Percentiles rank a stretch among this genome's conserved stretches.
Conservation (phyloP, 2,329 filamentous ascomycete species). For the Colletotrichum godetiae region DNA sequence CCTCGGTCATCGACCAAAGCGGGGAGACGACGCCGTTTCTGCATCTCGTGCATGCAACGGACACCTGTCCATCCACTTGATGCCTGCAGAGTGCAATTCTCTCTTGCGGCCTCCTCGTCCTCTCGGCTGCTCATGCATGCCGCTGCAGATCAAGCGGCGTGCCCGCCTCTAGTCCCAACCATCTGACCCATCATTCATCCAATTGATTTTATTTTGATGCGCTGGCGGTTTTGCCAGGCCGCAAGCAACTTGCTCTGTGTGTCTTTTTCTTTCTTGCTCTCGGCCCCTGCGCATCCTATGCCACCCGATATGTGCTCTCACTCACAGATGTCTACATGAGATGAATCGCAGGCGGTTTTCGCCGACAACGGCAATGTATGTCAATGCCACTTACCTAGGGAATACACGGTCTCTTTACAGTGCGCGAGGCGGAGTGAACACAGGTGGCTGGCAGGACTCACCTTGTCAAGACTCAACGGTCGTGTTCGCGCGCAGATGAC, state of each 20-base stretch:
- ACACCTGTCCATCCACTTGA: slow-evolving; percentile 18
- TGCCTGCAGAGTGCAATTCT: slow-evolving; percentile 13
- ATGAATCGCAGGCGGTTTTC: slow-evolving; percentile 1
- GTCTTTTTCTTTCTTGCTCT: neutral
- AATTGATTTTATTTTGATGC: slow-evolving; percentile 22
- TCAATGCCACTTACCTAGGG: neutral
- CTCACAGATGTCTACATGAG: neutral
- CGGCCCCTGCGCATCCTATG: neutral
- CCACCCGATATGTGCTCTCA: neutral
- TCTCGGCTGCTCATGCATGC: slow-evolving; percentile 18
- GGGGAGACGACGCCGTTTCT: slow-evolving; percentile 5
- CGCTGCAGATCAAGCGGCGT: slow-evolving; percentile 27
- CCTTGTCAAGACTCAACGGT: neutral
- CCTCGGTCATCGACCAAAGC: neutral
- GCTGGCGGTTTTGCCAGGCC: slow-evolving; percentile 5
- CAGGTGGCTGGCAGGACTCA: neutral
- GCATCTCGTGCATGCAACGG: slow-evolving; percentile 15
- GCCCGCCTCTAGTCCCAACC: slow-evolving; percentile 25
- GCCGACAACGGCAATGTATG: slow-evolving; percentile 1
- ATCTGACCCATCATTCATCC: neutral
- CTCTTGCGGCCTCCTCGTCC: neutral
- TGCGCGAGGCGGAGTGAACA: neutral
- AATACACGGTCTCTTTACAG: neutral
- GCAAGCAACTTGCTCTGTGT: neutral
- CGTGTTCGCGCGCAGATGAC: neutral